Evolutionary conservation across 2,329 filamentous ascomycete species (phyloP).

Genomic region (Ascochyta koolunga): DNA sequence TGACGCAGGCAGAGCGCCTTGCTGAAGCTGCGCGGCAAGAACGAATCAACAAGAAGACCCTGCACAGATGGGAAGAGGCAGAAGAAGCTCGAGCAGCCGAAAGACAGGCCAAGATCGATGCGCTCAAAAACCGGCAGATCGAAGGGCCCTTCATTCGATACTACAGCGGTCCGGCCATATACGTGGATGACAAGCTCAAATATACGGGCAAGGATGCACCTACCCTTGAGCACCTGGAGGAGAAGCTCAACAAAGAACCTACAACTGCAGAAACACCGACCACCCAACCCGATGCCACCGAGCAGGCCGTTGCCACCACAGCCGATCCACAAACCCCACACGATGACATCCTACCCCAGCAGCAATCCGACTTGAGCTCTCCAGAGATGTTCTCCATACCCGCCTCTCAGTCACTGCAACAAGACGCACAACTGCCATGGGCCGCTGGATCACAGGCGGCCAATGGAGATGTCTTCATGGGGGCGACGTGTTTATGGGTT

Average conservation of each 20-base stretch:
- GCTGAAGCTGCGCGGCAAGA: slow-evolving; percentile 84
- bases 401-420: slow-evolving; percentile 21
- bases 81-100: slow-evolving; percentile 89
- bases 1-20: slow-evolving; percentile 87
- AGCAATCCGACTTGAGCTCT: slow-evolving; percentile 18
- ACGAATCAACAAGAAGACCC: slow-evolving; percentile 83
- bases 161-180: slow-evolving; percentile 90
- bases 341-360: slow-evolving; percentile 9
- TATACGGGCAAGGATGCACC: slow-evolving; percentile 63
- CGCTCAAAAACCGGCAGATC: slow-evolving; percentile 83
- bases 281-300: slow-evolving; percentile 8
- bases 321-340: slow-evolving; percentile 6
- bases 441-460: slow-evolving; percentile 30
- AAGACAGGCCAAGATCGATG: slow-evolving; percentile 80
- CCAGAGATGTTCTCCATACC: slow-evolving; percentile 23
- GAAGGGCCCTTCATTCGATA: slow-evolving; percentile 89
- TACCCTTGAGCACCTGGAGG: slow-evolving; percentile 43
- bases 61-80: slow-evolving; percentile 92
- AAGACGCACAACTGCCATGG: slow-evolving; percentile 28
- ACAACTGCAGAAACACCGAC: slow-evolving; percentile 12
- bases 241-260: slow-evolving; percentile 45
- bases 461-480: slow-evolving; percentile 32
- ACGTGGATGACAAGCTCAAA: slow-evolving; percentile 76
- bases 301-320: slow-evolving; percentile 1
- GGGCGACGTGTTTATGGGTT: slow-evolving; percentile 19